These are phyloP conservation scores for Nemania serpens DNA, from an alignment of 2,329 filamentous ascomycete species.

Conservation along the genomic window DNA sequence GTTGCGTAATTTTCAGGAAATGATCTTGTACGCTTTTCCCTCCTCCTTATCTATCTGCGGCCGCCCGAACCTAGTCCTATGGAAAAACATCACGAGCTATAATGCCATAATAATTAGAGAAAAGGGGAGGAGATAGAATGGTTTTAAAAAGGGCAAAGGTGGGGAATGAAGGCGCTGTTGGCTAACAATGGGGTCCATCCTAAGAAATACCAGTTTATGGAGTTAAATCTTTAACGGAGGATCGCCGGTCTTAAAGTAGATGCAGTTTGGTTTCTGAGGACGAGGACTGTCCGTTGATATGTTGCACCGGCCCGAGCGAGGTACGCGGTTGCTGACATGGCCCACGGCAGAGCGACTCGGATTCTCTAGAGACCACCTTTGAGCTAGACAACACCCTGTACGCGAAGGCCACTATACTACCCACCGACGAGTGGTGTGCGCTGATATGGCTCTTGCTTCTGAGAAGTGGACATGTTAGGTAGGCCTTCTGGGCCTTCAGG, in stretches of 20 bases:
- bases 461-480: no score
- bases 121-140: background rate
- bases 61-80: background rate
- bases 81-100: background rate
- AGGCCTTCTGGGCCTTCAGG: no score
- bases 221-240: conserved; percentile 86
- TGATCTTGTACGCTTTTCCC: conserved; percentile 75
- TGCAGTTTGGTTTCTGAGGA: conserved; percentile 84
- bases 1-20: conserved; percentile 84
- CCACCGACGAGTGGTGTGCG: conserved; percentile 85
- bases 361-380: conserved; percentile 88
- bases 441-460: no score
- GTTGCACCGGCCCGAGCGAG: background rate
- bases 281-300: conserved; percentile 62
- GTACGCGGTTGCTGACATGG: conserved; percentile 4
- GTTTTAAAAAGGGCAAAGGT: background rate
- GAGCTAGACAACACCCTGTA: conserved; percentile 96
- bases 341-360: conserved; percentile 52
- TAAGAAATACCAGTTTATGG: conserved; percentile 99
- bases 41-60: no score
- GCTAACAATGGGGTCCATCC: conserved; percentile 27
- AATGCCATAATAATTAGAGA: background rate
- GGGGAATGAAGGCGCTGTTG: background rate
- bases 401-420: conserved; percentile 80
- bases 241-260: conserved; percentile 84